Base-by-base conservation (phyloP, 768 basidiomycete species). In the Mycena galopus region DNA sequence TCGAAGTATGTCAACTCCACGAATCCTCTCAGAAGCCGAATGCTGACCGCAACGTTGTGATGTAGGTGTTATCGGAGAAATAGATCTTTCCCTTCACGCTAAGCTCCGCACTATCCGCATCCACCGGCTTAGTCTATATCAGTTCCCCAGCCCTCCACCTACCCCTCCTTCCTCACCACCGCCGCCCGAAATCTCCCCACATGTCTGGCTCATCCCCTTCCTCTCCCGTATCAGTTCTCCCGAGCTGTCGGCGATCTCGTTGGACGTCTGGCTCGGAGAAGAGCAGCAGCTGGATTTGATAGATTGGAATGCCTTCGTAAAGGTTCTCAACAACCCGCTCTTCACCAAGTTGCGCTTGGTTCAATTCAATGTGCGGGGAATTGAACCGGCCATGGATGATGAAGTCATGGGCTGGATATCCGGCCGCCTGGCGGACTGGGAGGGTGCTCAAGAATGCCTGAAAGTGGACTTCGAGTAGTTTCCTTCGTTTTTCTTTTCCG, bases 201-300 rank as follows among this genome's bases (percentile, higher is more conserved):
- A 76, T 61, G 65, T 73, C 11, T 83, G 82, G 81, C 69, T 84
- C 56, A 58, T 77, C 4, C 69, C 78, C 8, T 51, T 83, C 32
- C 73, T 83, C 37, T 77, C 77, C 5, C 78, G 76, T 33, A 72
- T 80, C 30, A 71, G 50, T 50, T 79, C 81, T 14, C 51, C 59
- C 32, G 59, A 59, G 11, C 33, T 83, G 16, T 53, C 63, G n/a
- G 68, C 74, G 44, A 68, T 82, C 16, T 70, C 71, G 33, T 78
- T 84, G 47, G 66, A 76, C 59, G 72, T 84, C 11, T 84, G 83
- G 82, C 69, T 85, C 53, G 82, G 81, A 32, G 73, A 76, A 21
- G 81, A 84, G 71, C 51, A 55, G 19, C 81, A 84, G 66, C 77
- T 84, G 16, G 79, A 82, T 60, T 47, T 73, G 47, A 72, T 84